These are phyloP conservation scores for Neohortaea acidophila DNA, from an alignment of 495 filamentous ascomycete genomes.

Conservation along the genomic window DNA sequence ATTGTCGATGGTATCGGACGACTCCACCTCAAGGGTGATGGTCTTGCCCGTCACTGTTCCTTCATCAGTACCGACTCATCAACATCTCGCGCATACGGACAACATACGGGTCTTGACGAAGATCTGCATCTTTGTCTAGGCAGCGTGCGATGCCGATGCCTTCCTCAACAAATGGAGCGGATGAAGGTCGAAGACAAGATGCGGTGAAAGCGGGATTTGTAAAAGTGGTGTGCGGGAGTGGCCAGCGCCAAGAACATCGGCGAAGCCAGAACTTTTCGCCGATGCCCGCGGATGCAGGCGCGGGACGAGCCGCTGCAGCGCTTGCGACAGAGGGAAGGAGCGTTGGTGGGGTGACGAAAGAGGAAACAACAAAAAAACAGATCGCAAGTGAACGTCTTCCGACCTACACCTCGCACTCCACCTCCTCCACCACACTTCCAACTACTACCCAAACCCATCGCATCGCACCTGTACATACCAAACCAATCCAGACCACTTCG, in stretches of 20 bases:
- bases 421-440: not conserved
- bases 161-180: slow-evolving; percentile 23
- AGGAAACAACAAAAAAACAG: too few relatives aligned
- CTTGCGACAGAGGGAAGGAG: too few relatives aligned
- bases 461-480: slow-evolving; percentile 1
- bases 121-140: slow-evolving; percentile 83
- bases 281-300: not conserved
- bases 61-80: too few relatives aligned
- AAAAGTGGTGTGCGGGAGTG: slow-evolving; percentile 12
- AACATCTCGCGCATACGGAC: too few relatives aligned
- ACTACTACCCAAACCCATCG: not conserved
- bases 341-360: too few relatives aligned
- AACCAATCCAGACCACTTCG: not conserved
- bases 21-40: slow-evolving; percentile 99
- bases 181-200: not conserved
- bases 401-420: not conserved
- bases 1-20: slow-evolving; percentile 98
- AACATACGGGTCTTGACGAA: slow-evolving; percentile 85
- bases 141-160: slow-evolving; percentile 13
- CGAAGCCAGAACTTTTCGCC: not conserved
- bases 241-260: slow-evolving; percentile 4
- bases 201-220: slow-evolving; percentile 5
- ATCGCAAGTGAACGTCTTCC: not conserved
- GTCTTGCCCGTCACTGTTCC: slow-evolving; percentile 81
- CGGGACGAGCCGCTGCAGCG: too few relatives aligned